Conservation (phyloP, 1,284 basidiomycete species). For the Trametes hirsuta region DNA sequence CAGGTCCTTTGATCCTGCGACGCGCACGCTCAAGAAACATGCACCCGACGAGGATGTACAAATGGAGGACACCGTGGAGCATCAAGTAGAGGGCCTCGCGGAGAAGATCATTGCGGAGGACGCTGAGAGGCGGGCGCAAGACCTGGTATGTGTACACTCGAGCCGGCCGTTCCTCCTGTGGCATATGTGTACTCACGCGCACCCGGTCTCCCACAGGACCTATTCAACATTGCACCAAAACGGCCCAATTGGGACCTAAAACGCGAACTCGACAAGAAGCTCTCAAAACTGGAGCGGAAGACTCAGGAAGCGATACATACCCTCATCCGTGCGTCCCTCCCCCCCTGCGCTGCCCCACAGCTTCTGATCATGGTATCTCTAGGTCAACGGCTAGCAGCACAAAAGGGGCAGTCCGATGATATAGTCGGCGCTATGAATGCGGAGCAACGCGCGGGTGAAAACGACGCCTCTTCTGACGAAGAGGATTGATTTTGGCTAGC, state of each 20-base stretch:
- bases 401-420: slow-evolving; percentile 78
- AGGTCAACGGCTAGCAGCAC: slow-evolving; percentile 78
- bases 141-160: slow-evolving; percentile 64
- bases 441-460: slow-evolving; percentile 47
- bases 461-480: slow-evolving; percentile 41
- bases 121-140: slow-evolving; percentile 81
- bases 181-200: not conserved
- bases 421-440: slow-evolving; percentile 79
- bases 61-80: slow-evolving; percentile 87
- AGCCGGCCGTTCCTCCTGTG: not conserved
- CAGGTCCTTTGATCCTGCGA: slow-evolving; percentile 87
- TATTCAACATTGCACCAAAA: slow-evolving; percentile 97
- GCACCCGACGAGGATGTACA: slow-evolving; percentile 53
- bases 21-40: slow-evolving; percentile 75
- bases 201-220: slow-evolving; percentile 59
- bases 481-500: slow-evolving; percentile 38
- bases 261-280: slow-evolving; percentile 89
- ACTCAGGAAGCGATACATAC: slow-evolving; percentile 93
- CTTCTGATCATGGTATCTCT: slow-evolving; percentile 24
- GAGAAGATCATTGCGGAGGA: slow-evolving; percentile 86
- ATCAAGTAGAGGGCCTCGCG: slow-evolving; percentile 81
- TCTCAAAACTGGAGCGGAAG: slow-evolving; percentile 85
- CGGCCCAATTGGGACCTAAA: slow-evolving; percentile 97
- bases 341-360: not conserved
- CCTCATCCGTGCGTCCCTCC: slow-evolving; percentile 76